phyloP scores from a whole-genome alignment of 225 moss, liverwort and hornwort genomes.

The Pseudoscleropodium purum region DNA sequence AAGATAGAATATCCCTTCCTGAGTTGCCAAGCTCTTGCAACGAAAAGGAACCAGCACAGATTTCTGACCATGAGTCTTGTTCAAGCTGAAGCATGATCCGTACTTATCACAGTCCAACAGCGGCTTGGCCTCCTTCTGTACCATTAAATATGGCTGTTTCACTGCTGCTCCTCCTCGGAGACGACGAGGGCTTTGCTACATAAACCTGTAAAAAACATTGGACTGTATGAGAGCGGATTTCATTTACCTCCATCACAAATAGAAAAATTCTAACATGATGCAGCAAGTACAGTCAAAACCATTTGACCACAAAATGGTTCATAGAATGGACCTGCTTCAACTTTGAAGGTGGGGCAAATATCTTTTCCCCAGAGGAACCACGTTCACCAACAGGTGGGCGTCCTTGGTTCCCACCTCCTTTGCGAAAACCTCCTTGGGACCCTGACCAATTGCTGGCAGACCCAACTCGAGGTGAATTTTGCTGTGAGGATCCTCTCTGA shows the following conservation, averaged over 20 bases:
- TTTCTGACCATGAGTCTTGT: slow-evolving; percentile 7
- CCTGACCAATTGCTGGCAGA: slow-evolving; percentile 46
- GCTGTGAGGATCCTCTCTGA: slow-evolving; percentile 37
- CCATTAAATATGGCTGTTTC: slow-evolving; percentile 38
- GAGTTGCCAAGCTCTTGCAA: slow-evolving; percentile 7
- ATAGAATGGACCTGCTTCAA: slow-evolving; percentile 37
- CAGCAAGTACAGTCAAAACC: background rate
- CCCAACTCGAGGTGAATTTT: slow-evolving; percentile 43
- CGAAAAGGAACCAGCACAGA: background rate
- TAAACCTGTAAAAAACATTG: slow-evolving; percentile 26
- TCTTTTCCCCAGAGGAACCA: slow-evolving; percentile 36
- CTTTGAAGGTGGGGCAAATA: slow-evolving; percentile 46
- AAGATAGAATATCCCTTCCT: background rate
- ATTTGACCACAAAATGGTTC: background rate
- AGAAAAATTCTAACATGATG: background rate
- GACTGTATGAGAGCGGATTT: background rate
- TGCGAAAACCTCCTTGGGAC: slow-evolving; percentile 44
- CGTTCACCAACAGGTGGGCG: slow-evolving; percentile 53
- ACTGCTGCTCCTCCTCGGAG: slow-evolving; percentile 42
- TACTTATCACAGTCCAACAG: slow-evolving; percentile 20
- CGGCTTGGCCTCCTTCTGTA: slow-evolving; percentile 35
- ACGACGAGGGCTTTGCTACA: slow-evolving; percentile 45
- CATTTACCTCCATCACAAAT: background rate
- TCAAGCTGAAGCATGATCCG: slow-evolving; percentile 4
- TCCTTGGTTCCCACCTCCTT: slow-evolving; percentile 47